These are phyloP conservation scores for Yamadazyma phyllophila DNA, from an alignment of 805 yeast species.

Conservation along the genomic window DNA sequence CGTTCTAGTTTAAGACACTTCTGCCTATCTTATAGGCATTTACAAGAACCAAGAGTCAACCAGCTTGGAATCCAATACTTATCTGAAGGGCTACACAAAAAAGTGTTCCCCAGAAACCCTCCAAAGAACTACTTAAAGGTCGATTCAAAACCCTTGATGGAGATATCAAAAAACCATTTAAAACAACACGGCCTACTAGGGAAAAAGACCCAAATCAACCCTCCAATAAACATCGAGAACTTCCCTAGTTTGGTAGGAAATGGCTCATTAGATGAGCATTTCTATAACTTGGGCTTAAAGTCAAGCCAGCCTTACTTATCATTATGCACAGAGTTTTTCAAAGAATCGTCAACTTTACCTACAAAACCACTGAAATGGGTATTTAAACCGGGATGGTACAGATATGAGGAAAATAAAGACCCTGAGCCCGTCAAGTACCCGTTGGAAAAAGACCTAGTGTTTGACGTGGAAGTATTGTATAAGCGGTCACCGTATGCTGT, in stretches of 20 bases:
- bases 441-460: slow-evolving; percentile 65
- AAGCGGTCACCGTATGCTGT: slow-evolving; percentile 72
- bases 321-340: slow-evolving; percentile 45
- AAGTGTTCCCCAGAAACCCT: slow-evolving; percentile 51
- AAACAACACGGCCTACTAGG: slow-evolving; percentile 66
- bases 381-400: slow-evolving; percentile 73
- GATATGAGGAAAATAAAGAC: slow-evolving; percentile 54
- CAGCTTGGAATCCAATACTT: slow-evolving; percentile 81
- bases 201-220: slow-evolving; percentile 60
- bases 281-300: slow-evolving; percentile 61
- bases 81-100: slow-evolving; percentile 54
- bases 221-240: slow-evolving; percentile 54
- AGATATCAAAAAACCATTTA: slow-evolving; percentile 61
- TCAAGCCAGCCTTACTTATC: slow-evolving; percentile 60
- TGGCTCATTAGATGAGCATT: slow-evolving; percentile 80
- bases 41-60: slow-evolving; percentile 45
- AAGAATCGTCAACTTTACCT: slow-evolving; percentile 27
- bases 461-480: slow-evolving; percentile 88
- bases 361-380: slow-evolving; percentile 44
- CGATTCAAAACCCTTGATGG: slow-evolving; percentile 33
- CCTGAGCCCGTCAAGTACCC: slow-evolving; percentile 70
- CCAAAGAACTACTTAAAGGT: slow-evolving; percentile 26
- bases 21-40: not conserved
- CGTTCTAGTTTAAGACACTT: not conserved
- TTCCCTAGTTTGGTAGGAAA: slow-evolving; percentile 75